A percentile compares a stretch with the other conserved stretches of the same genome.
phyloP scores from a whole-genome alignment of 306 rosid genomes.

The Lotus japonicus region DNA sequence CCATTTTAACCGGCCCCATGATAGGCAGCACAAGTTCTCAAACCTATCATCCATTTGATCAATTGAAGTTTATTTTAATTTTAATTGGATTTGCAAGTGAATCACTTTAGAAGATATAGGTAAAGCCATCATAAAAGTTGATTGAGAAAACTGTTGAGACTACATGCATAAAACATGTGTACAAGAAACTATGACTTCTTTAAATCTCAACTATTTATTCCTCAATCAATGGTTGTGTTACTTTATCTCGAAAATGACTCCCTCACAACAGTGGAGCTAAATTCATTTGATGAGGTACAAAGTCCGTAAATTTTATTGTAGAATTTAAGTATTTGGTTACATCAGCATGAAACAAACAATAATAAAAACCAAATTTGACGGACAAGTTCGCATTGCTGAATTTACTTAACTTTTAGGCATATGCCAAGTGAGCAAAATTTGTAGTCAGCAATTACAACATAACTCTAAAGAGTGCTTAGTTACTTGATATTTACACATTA shows the following conservation, averaged over 20 bases:
- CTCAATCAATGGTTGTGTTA: too few relatives aligned
- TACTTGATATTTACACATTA: constrained; percentile 41
- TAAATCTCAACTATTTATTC: too few relatives aligned
- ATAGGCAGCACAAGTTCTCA: neutral
- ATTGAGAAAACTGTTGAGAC: too few relatives aligned
- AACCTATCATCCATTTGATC: neutral
- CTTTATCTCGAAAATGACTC: too few relatives aligned
- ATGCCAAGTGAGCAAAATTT: constrained; percentile 17
- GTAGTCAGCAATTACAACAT: neutral
- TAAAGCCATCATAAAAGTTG: too few relatives aligned
- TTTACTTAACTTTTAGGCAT: neutral
- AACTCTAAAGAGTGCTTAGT: constrained; percentile 8
- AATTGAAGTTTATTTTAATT: neutral
- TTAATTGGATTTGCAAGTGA: too few relatives aligned
- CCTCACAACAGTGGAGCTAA: too few relatives aligned
- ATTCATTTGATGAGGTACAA: neutral
- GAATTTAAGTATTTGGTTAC: neutral
- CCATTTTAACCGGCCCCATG: neutral
- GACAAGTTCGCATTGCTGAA: neutral
- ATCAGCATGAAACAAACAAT: neutral
- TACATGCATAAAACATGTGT: too few relatives aligned
- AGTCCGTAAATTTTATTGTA: neutral
- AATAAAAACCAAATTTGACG: neutral
- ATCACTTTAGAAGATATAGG: too few relatives aligned
- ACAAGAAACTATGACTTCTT: too few relatives aligned